Conservation (phyloP, 1,284 basidiomycete species). For the Psilocybe mexicana region DNA sequence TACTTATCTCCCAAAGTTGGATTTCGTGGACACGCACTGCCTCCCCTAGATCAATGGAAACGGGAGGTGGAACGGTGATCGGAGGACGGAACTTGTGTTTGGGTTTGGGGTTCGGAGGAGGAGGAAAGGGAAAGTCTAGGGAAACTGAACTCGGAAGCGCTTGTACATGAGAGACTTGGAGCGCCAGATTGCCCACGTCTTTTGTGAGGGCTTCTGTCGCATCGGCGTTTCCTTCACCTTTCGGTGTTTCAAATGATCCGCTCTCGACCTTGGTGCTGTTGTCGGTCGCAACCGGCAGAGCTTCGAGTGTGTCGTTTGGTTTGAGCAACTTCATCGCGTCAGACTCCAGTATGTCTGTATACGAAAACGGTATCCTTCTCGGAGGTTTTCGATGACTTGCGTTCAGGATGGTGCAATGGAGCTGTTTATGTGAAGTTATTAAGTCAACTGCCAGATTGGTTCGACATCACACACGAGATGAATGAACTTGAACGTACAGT, state of each 20-base stretch:
- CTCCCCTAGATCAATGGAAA: slow-evolving; percentile 43
- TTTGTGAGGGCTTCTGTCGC: too few relatives aligned
- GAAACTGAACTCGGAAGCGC: neutral
- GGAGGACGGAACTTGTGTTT: neutral
- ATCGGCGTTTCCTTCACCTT: too few relatives aligned
- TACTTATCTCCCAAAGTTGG: slow-evolving; percentile 30
- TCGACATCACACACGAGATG: too few relatives aligned
- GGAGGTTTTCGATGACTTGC: slow-evolving; percentile 54
- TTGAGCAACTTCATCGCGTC: slow-evolving; percentile 1
- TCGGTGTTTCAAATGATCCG: too few relatives aligned
- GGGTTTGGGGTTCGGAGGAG: neutral
- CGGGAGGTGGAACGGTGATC: slow-evolving; percentile 10
- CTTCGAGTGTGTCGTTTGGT: too few relatives aligned
- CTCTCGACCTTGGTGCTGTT: too few relatives aligned
- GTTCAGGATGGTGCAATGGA: slow-evolving; percentile 72
- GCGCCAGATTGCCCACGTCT: too few relatives aligned
- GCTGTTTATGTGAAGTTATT: slow-evolving; percentile 32
- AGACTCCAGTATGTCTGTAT: slow-evolving; percentile 22
- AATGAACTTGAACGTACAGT: slow-evolving; percentile 46
- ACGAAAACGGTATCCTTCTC: slow-evolving; percentile 26
- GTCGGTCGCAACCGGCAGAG: too few relatives aligned
- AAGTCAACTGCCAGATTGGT: too few relatives aligned
- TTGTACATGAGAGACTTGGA: neutral
- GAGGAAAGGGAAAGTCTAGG: too few relatives aligned
- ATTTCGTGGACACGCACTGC: slow-evolving; percentile 52